A percentile compares a stretch with the other conserved stretches of the same genome.
phyloP scores from a whole-genome alignment of 1,139 yeast species.

The Yamadazyma spencermartinsiae region DNA sequence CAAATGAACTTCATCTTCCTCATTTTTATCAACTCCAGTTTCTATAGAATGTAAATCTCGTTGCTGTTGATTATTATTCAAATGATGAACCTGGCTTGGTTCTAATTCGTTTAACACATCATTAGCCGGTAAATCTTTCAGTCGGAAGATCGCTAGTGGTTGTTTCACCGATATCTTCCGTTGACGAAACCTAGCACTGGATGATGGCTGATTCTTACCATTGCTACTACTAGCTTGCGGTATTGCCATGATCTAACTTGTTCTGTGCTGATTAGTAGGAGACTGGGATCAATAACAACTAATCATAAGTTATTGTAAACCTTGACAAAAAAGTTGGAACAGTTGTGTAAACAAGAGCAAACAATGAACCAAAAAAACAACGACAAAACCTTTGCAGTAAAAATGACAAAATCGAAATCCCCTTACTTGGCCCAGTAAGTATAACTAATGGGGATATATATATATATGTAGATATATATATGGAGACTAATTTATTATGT shows the following conservation, averaged over 20 bases:
- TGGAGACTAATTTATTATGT: neutral
- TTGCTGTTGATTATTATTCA: constrained; percentile 54
- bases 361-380: neutral
- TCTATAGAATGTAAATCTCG: constrained; percentile 88
- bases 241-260: constrained; percentile 24
- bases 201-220: constrained; percentile 35
- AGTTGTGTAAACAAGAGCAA: neutral
- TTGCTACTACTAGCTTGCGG: constrained; percentile 30
- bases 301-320: neutral
- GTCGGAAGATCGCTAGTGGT: constrained; percentile 76
- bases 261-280: neutral
- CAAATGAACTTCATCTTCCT: constrained; percentile 94
- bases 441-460: neutral
- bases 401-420: no score
- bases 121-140: constrained; percentile 75
- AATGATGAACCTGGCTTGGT: constrained; percentile 47
- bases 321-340: neutral
- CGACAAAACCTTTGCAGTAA: no score
- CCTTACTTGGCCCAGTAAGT: no score
- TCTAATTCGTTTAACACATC: constrained; percentile 51
- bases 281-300: neutral
- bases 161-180: constrained; percentile 90
- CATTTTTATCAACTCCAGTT: constrained; percentile 97
- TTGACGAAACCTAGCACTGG: constrained; percentile 80
- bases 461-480: constrained; percentile 2